Evolutionary conservation across 2,329 filamentous ascomycete genomes (phyloP).

Genomic region (Colletotrichum camelliae): DNA sequence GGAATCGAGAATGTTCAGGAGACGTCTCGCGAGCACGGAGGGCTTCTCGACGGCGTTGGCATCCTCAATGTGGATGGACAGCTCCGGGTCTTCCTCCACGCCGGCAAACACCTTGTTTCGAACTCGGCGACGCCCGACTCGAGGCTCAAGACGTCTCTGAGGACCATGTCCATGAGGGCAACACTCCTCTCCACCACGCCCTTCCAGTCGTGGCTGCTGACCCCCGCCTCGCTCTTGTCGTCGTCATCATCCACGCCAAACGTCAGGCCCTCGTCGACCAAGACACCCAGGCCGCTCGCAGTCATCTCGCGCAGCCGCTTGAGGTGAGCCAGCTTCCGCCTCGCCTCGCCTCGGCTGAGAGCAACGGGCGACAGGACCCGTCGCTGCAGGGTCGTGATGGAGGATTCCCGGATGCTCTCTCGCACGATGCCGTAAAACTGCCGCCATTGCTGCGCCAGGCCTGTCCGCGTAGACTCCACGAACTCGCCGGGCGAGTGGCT

Average conservation of each 20-base stretch:
- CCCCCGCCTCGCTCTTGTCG: conserved; percentile 56
- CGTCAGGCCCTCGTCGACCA: conserved; percentile 85
- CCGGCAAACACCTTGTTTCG: conserved; percentile 68
- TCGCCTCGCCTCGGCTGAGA: conserved; percentile 74
- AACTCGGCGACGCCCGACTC: conserved; percentile 68
- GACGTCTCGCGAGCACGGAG: conserved; percentile 67
- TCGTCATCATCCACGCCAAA: conserved; percentile 64
- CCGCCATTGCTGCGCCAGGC: conserved; percentile 60
- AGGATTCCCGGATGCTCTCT: conserved; percentile 75
- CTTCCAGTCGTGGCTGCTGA: conserved; percentile 64
- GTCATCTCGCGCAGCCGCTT: conserved; percentile 79
- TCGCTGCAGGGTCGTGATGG: conserved; percentile 72
- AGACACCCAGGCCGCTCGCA: conserved; percentile 83
- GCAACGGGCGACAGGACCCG: conserved; percentile 81
- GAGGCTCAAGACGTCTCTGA: conserved; percentile 71
- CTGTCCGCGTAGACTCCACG: conserved; percentile 38
- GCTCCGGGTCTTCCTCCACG: conserved; percentile 65
- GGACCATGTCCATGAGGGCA: conserved; percentile 83
- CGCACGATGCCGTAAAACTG: conserved; percentile 83
- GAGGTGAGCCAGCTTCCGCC: conserved; percentile 74
- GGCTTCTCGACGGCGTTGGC: conserved; percentile 52
- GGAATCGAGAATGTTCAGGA: conserved; percentile 71
- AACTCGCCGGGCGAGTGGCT: conserved; percentile 32
- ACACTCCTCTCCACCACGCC: conserved; percentile 81
- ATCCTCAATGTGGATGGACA: conserved; percentile 58